These are phyloP conservation scores for Sphagnurus paluster DNA, from an alignment of 1,284 basidiomycete genomes.

Conservation along the genomic window DNA sequence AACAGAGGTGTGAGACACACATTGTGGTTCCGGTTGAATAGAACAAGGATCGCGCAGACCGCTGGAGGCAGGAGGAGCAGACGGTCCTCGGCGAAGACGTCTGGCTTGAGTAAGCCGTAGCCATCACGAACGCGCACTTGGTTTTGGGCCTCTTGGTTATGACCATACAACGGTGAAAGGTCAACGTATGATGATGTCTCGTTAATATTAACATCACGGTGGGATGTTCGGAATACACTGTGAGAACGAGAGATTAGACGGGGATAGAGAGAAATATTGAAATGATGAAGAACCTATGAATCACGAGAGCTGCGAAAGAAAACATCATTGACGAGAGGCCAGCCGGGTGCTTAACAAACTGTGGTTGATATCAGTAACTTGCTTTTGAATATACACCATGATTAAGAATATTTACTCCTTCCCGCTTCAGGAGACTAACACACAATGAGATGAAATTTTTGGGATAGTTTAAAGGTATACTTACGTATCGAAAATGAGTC, in stretches of 20 bases:
- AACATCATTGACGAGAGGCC: slow-evolving; percentile 82
- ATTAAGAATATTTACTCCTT: slow-evolving; percentile 41
- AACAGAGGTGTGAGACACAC: slow-evolving; percentile 38
- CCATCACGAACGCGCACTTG: slow-evolving; percentile 63
- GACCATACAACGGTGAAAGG: slow-evolving; percentile 78
- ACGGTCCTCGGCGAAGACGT: slow-evolving; percentile 76
- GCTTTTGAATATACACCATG: too few relatives aligned
- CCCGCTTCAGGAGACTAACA: slow-evolving; percentile 51
- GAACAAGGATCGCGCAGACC: slow-evolving; percentile 67
- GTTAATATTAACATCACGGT: slow-evolving; percentile 69
- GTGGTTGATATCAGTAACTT: neutral
- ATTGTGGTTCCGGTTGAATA: slow-evolving; percentile 88
- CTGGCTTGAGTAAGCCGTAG: slow-evolving; percentile 64
- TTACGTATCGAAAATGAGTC: slow-evolving; percentile 74
- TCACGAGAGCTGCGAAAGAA: slow-evolving; percentile 78
- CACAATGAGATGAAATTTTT: slow-evolving; percentile 9
- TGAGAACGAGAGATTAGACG: neutral
- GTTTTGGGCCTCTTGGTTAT: slow-evolving; percentile 61
- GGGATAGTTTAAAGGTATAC: slow-evolving; percentile 15
- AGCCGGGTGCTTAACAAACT: slow-evolving; percentile 77
- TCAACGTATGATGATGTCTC: slow-evolving; percentile 89
- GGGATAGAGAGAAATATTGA: neutral
- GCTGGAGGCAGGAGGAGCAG: slow-evolving; percentile 81
- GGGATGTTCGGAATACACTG: slow-evolving; percentile 74
- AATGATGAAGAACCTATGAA: slow-evolving; percentile 56